A percentile compares a stretch with the other conserved stretches of the same genome.
phyloP scores from a whole-genome alignment of 345 rosid genomes.

The Eucalyptus sp. region DNA sequence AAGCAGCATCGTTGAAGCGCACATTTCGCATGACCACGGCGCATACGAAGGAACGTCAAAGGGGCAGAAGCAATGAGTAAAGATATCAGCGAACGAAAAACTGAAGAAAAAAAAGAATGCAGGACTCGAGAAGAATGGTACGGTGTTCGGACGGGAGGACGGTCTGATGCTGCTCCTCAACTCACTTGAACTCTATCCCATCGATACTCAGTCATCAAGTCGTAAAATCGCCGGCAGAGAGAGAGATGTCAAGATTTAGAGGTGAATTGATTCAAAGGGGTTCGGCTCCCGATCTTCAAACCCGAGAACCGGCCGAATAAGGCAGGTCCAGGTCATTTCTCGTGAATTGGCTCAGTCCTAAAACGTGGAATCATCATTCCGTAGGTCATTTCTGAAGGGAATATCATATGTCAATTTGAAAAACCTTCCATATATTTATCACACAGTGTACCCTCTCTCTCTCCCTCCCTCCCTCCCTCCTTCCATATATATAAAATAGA shows the following conservation, averaged over 20 bases:
- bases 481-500: background rate
- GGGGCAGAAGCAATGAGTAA: background rate
- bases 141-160: background rate
- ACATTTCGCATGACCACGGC: background rate
- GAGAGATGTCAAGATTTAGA: background rate
- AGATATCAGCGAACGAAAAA: background rate
- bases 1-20: background rate
- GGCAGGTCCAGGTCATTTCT: background rate
- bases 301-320: accelerated
- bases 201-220: background rate
- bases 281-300: accelerated
- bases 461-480: background rate
- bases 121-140: background rate
- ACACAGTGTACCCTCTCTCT: background rate
- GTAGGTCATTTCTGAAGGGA: background rate
- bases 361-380: background rate
- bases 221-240: background rate
- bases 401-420: background rate
- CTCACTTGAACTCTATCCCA: background rate
- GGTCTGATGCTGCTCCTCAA: background rate
- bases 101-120: background rate
- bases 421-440: background rate
- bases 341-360: accelerated
- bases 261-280: background rate
- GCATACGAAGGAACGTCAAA: background rate